These are phyloP conservation scores for Daldinia concentrica DNA, from an alignment of 495 filamentous ascomycete species.

Conservation along the genomic window DNA sequence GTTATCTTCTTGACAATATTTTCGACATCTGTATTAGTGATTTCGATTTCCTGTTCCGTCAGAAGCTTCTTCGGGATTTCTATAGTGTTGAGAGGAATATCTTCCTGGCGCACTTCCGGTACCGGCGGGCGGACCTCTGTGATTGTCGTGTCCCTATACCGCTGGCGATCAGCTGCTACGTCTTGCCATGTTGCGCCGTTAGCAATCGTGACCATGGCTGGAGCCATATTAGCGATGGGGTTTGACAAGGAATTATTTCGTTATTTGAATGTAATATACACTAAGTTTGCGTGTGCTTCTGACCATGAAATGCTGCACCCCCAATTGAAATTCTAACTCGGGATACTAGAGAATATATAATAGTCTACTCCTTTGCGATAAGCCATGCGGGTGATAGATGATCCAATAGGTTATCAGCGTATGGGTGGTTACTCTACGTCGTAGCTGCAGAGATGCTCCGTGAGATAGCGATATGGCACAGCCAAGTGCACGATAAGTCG, in stretches of 20 bases:
- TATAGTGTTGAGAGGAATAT: constrained; percentile 56
- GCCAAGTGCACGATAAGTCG: constrained; percentile 8
- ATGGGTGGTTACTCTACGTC: not conserved
- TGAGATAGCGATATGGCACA: constrained; percentile 3
- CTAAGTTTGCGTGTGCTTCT: not conserved
- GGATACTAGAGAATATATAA: constrained; percentile 13
- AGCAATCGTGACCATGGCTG: constrained; percentile 48
- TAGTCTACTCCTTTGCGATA: constrained; percentile 1
- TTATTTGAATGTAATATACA: not conserved
- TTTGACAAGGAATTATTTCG: not conserved
- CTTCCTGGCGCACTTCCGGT: constrained; percentile 44
- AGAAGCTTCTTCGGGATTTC: constrained; percentile 55
- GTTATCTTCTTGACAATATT: constrained; percentile 52
- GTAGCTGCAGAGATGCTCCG: not conserved
- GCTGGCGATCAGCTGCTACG: constrained; percentile 55
- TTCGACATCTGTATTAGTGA: constrained; percentile 62
- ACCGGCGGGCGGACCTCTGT: constrained; percentile 45
- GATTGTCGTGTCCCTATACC: constrained; percentile 57
- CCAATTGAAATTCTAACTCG: not conserved
- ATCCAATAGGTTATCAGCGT: constrained; percentile 29
- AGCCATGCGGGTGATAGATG: constrained; percentile 16
- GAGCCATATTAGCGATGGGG: constrained; percentile 29
- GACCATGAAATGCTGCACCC: not conserved
- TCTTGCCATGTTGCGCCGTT: constrained; percentile 57
- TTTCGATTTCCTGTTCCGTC: constrained; percentile 58